These are phyloP conservation scores for Cucurbita maxima DNA, from an alignment of 306 rosid species.

Conservation along the genomic window DNA sequence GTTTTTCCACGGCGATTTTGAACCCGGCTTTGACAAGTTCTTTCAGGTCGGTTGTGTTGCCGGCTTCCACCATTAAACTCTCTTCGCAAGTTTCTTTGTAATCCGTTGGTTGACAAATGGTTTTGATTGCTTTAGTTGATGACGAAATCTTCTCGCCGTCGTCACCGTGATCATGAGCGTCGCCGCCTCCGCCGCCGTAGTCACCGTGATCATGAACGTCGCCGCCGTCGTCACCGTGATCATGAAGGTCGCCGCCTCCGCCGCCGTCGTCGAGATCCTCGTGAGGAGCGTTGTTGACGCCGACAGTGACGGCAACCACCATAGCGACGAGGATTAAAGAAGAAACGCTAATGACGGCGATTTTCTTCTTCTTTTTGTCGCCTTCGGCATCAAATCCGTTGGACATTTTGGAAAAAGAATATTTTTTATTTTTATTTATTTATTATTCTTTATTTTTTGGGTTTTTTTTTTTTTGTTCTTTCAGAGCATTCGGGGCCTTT, in stretches of 20 bases:
- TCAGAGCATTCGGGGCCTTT: background rate
- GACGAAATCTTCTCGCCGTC: background rate
- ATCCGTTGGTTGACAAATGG: conserved; percentile 29
- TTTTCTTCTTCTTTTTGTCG: conserved; percentile 18
- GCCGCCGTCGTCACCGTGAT: background rate
- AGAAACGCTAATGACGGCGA: conserved; percentile 27
- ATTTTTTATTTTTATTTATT: too few relatives aligned
- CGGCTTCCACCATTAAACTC: conserved; percentile 1
- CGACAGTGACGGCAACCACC: conserved; percentile 41
- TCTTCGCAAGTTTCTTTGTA: conserved; percentile 27
- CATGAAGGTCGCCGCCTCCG: background rate
- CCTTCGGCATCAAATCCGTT: conserved; percentile 8
- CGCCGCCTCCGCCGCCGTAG: too few relatives aligned
- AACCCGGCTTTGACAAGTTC: conserved; percentile 15
- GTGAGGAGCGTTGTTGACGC: background rate
- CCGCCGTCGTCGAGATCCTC: background rate
- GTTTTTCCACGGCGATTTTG: background rate
- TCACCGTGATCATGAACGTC: background rate
- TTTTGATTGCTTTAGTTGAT: conserved; percentile 4
- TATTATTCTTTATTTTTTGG: background rate
- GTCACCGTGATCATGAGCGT: background rate
- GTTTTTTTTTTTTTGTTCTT: background rate
- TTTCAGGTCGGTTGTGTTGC: conserved; percentile 6
- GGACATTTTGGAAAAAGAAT: conserved; percentile 5
- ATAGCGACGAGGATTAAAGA: conserved; percentile 30